Evolutionary conservation across 306 rosid genomes (phyloP), one percentile per base, ranked within the genome.

Genomic region (Trifolium subterraneum): DNA sequence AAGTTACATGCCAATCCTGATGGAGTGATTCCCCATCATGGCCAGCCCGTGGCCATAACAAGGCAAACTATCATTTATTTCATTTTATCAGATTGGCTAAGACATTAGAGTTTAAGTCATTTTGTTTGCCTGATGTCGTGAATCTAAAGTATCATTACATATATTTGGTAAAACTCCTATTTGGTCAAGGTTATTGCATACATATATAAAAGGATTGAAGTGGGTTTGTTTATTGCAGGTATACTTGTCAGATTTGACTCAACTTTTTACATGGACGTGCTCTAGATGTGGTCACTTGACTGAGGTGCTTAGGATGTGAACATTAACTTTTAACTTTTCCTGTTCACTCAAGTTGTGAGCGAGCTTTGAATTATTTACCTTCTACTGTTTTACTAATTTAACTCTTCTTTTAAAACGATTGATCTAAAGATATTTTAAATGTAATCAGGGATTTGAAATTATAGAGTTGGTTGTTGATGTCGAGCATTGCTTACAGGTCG

Each of bases 401-500:
- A 23, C 15, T 29, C 50, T 71, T 41, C 35, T 62, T 66, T 38
- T 59, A 51, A 80, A 77, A 47, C 64, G 38, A 20, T 64, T 78
- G 59, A 25, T 66, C 78, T 75, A 68, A 67, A 72, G 38, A 27
- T 79, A 38, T 60, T 79, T 80, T 64, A 25, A 39, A 82, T 88
- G 77, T 64, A 47, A 73, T 81, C 93, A 95, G 99, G 96, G 91
- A 58, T 95, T 95, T 88, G 92, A 95, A 76, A 80, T 95, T 86
- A 86, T 95, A 76, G 99, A 95, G 87, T 73, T 95, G 80, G 82
- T 95, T 74, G 99, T 95, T 71, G 99, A 95, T 54, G 76, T 95
- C 35, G 92, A 92, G 88, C 92, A 92, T 66, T 95, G 99, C 93
- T 84, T 95, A 85, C 99, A 95, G 98, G 99, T 92, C 65, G 96